Evolutionary conservation across 345 rosid species (phyloP).

Genomic region (Geranium rotundifolium): DNA sequence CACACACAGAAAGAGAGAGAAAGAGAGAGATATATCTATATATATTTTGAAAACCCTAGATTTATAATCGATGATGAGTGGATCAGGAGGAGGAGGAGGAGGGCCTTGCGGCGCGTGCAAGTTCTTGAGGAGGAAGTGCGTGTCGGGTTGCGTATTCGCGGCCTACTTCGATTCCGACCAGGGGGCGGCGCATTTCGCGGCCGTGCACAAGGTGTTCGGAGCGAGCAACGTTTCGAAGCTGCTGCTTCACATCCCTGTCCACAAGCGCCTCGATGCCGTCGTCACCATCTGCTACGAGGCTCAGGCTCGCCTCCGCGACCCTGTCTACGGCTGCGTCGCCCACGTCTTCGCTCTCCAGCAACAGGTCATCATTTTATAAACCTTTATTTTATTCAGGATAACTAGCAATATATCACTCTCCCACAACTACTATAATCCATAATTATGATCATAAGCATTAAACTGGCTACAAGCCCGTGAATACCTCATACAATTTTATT

Average conservation of each 20-base stretch:
- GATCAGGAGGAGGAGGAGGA: slow-evolving; percentile 28
- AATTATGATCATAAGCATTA: too few relatives aligned
- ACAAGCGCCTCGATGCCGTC: slow-evolving; percentile 52
- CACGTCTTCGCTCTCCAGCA: slow-evolving; percentile 54
- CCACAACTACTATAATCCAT: too few relatives aligned
- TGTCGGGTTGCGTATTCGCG: slow-evolving; percentile 39
- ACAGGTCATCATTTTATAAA: slow-evolving; percentile 22
- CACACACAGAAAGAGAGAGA: neutral
- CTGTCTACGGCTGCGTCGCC: slow-evolving; percentile 58
- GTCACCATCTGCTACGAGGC: slow-evolving; percentile 55
- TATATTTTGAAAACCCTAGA: too few relatives aligned
- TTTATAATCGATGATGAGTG: slow-evolving; percentile 4
- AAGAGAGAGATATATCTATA: too few relatives aligned
- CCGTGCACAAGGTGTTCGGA: slow-evolving; percentile 59
- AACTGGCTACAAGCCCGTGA: too few relatives aligned
- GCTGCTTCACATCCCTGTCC: slow-evolving; percentile 37
- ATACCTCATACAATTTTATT: too few relatives aligned
- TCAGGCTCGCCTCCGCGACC: slow-evolving; percentile 50
- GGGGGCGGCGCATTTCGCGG: slow-evolving; percentile 47
- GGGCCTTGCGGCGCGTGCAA: slow-evolving; percentile 66
- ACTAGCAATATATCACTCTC: too few relatives aligned
- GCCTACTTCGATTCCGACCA: slow-evolving; percentile 52
- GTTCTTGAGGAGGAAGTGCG: slow-evolving; percentile 49
- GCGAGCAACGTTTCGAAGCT: slow-evolving; percentile 62
- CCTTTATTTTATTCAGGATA: too few relatives aligned